A percentile compares a stretch with the other conserved stretches of the same genome.
Conservation (phyloP, 805 yeast species). For the Jamesozyma gamospora region DNA sequence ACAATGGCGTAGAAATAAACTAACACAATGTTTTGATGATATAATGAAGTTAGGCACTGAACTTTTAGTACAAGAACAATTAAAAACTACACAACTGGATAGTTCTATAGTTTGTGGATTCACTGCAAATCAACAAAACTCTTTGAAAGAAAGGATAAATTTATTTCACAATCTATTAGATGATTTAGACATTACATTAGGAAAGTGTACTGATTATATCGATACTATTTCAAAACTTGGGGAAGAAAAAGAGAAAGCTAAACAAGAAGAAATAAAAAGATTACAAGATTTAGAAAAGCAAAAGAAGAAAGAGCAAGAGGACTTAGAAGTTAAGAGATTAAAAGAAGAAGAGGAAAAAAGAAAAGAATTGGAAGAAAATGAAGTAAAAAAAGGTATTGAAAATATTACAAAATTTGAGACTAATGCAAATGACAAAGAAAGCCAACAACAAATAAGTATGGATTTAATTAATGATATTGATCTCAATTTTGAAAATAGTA, state of each 20-base stretch:
- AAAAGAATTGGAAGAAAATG: conserved; percentile 7
- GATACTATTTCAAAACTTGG: conserved; percentile 21
- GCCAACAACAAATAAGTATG: conserved; percentile 4
- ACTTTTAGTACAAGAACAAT: conserved; percentile 28
- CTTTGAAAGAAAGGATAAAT: conserved; percentile 20
- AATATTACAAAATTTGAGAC: no score
- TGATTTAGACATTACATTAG: conserved; percentile 23
- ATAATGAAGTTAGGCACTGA: conserved; percentile 27
- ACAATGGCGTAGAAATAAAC: conserved; percentile 13
- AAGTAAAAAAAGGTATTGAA: conserved; percentile 3
- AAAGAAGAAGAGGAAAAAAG: conserved; percentile 6
- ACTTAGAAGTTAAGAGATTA: conserved; percentile 3
- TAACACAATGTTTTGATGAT: conserved; percentile 27
- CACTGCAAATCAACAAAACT: conserved; percentile 18
- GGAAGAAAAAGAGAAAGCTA: conserved; percentile 21
- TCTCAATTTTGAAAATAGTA: conserved; percentile 6
- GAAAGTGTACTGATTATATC: conserved; percentile 22
- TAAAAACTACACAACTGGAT: conserved; percentile 27
- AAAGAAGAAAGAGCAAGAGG: conserved; percentile 15
- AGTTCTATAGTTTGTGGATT: conserved; percentile 19
- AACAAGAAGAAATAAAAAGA: conserved; percentile 24
- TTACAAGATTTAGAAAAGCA: conserved; percentile 16
- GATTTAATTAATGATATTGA: conserved; percentile 7
- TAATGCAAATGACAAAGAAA: no score
- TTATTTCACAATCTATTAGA: conserved; percentile 25